phyloP scores from a whole-genome alignment of 148 eudicot genomes.

The Spergularia bocconei region DNA sequence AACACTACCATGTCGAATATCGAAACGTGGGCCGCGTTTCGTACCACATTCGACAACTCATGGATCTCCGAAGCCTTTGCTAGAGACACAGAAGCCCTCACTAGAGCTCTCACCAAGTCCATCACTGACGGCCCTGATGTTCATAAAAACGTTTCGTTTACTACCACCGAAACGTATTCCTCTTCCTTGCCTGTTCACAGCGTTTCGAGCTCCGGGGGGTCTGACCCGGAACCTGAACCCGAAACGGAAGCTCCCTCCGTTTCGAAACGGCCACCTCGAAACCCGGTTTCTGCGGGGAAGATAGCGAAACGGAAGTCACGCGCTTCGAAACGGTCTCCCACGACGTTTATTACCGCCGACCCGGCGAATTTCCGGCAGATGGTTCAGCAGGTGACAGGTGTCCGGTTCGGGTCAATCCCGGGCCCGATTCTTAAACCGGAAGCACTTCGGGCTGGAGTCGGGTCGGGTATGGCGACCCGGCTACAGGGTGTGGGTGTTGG shows the following conservation, averaged over 20 bases:
- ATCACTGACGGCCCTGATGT: not conserved
- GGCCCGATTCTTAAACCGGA: constrained; percentile 59
- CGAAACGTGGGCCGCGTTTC: constrained; percentile 54
- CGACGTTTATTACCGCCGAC: constrained; percentile 76
- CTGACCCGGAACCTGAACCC: not conserved
- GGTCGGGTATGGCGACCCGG: constrained; percentile 20
- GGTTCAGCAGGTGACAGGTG: constrained; percentile 94
- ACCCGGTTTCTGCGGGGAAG: constrained; percentile 30
- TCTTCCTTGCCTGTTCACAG: not conserved
- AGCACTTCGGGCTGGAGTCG: constrained; percentile 36
- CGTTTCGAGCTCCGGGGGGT: constrained; percentile 18
- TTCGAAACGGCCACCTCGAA: constrained; percentile 30
- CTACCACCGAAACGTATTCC: constrained; percentile 26
- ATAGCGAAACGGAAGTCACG: constrained; percentile 61
- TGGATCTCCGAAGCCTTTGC: constrained; percentile 60
- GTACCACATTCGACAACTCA: constrained; percentile 38
- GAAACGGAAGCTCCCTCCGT: constrained; percentile 25
- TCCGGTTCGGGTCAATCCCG: constrained; percentile 28
- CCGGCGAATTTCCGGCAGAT: constrained; percentile 73
- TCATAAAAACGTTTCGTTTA: constrained; percentile 7
- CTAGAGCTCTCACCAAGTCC: constrained; percentile 28
- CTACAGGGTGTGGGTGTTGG: constrained; percentile 16
- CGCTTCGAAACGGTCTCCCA: constrained; percentile 60
- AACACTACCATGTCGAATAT: constrained; percentile 35
- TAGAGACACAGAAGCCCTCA: constrained; percentile 48